These are phyloP conservation scores for Boletus vinaceobasis DNA, from an alignment of 768 basidiomycete species.

Conservation along the genomic window DNA sequence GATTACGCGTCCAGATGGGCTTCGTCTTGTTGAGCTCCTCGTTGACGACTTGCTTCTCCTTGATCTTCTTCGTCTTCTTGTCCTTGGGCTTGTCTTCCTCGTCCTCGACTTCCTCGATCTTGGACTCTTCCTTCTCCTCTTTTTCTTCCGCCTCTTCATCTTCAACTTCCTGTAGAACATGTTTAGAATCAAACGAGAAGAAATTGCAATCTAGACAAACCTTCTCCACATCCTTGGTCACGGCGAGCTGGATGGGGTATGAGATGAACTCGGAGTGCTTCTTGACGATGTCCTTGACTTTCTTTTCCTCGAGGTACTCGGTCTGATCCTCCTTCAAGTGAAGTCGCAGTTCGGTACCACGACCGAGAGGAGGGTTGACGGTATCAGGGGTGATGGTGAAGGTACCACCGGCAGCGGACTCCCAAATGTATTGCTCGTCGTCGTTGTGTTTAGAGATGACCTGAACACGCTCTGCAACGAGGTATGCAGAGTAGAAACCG, in stretches of 20 bases:
- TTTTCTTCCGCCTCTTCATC: constrained; percentile 74
- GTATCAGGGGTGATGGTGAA: constrained; percentile 98
- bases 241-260: constrained; percentile 97
- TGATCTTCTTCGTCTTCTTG: constrained; percentile 93
- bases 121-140: constrained; percentile 71
- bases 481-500: constrained; percentile 99
- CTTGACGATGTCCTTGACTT: constrained; percentile 99
- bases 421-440: constrained; percentile 99
- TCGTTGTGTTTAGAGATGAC: constrained; percentile 99
- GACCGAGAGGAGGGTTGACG: constrained; percentile 84
- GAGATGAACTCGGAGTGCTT: constrained; percentile 99
- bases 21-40: constrained; percentile 99
- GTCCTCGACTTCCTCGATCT: constrained; percentile 82
- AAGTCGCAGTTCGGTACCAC: constrained; percentile 90
- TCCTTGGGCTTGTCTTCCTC: constrained; percentile 82
- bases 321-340: constrained; percentile 98
- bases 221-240: constrained; percentile 99
- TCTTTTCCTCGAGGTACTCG: constrained; percentile 99
- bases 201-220: constrained; percentile 40
- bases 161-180: constrained; percentile 67
- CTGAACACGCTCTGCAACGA: constrained; percentile 97
- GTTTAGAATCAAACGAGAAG: not conserved
- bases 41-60: constrained; percentile 81
- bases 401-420: constrained; percentile 99
- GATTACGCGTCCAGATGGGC: constrained; percentile 99